Percentiles rank a stretch among this genome's conserved stretches.
phyloP scores from a whole-genome alignment of 345 rosid species.

The Eucalyptus viminalis region DNA sequence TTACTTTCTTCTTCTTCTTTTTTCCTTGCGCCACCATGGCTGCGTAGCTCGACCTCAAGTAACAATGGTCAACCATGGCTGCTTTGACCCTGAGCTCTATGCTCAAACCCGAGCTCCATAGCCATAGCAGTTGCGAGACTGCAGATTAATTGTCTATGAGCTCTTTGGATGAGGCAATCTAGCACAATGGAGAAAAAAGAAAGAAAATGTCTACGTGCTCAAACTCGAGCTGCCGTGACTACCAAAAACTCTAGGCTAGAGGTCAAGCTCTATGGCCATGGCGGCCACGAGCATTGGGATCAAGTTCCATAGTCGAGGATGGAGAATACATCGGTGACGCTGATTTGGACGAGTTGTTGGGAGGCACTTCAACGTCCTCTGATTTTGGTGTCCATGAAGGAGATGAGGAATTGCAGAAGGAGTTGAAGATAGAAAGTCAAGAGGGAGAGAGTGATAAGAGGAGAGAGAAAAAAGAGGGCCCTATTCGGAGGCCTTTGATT shows the following conservation, averaged over 20 bases:
- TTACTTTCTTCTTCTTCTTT: no score
- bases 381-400: neutral
- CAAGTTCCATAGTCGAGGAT: neutral
- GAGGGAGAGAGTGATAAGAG: neutral
- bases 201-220: neutral
- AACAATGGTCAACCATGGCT: neutral
- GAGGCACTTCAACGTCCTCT: neutral
- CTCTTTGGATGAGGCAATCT: neutral
- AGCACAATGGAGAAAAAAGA: neutral
- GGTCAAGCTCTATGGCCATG: neutral
- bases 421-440: neutral
- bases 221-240: neutral
- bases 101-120: neutral
- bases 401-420: neutral
- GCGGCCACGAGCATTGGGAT: neutral
- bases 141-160: fast-evolving
- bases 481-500: no score
- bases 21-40: neutral
- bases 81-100: neutral
- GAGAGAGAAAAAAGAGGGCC: neutral
- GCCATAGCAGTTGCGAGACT: neutral
- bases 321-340: neutral
- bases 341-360: neutral
- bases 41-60: neutral
- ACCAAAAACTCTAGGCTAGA: neutral